A percentile compares a stretch with the other conserved stretches of the same genome.
phyloP scores from a whole-genome alignment of 2,329 filamentous ascomycete species.

The Ceratocystis eucalypticola region DNA sequence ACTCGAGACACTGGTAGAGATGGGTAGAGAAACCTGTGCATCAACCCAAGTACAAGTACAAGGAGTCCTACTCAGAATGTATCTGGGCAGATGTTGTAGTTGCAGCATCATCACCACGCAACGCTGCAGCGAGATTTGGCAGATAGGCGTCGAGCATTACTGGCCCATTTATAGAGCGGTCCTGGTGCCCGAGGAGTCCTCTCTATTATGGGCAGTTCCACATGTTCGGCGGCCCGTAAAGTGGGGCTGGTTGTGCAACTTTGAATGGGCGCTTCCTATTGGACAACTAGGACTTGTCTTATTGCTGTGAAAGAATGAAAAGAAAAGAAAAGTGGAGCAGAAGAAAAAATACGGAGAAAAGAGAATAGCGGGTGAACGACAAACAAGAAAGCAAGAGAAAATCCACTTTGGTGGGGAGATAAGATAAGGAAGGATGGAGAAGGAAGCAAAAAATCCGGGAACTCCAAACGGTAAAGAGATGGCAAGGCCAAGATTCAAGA shows the following conservation, averaged over 20 bases:
- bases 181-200: background rate
- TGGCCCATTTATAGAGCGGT: background rate
- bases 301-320: background rate
- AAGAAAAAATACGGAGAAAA: background rate
- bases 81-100: too few species aligned
- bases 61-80: too few species aligned
- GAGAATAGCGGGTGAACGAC: background rate
- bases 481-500: background rate
- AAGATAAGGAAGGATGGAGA: slow-evolving; percentile 7
- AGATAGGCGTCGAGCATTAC: background rate
- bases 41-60: too few species aligned
- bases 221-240: slow-evolving; percentile 2
- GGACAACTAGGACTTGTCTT: background rate
- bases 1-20: too few species aligned
- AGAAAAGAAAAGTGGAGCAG: background rate
- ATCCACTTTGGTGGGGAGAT: slow-evolving; percentile 4
- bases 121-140: too few species aligned
- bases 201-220: background rate
- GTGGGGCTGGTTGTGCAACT: background rate
- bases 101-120: too few species aligned
- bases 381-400: background rate
- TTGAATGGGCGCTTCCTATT: background rate
- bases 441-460: slow-evolving; percentile 5
- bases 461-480: background rate
- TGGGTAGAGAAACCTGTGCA: too few species aligned